Conservation (phyloP, 169 alveolate genomes). For the Cryptosporidium andersoni region DNA sequence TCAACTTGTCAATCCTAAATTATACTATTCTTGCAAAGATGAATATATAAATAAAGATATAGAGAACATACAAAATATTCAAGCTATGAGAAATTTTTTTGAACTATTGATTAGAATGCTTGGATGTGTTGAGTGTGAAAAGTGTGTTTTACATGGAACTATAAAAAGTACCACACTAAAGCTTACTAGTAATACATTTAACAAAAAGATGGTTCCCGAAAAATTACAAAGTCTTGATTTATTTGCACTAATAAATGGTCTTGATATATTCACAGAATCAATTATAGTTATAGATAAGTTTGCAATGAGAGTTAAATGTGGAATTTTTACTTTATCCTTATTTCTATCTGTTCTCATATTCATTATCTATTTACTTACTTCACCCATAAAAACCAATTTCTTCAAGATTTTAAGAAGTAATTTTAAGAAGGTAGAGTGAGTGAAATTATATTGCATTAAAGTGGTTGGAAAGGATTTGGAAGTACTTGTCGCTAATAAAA, state of each 20-base stretch:
- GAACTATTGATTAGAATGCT: slow-evolving; percentile 20
- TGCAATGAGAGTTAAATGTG: slow-evolving; percentile 12
- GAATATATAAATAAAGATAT: slow-evolving; percentile 3
- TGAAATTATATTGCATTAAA: neutral
- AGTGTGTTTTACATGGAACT: slow-evolving; percentile 66
- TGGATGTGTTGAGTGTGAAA: slow-evolving; percentile 68
- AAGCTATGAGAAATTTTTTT: slow-evolving; percentile 15
- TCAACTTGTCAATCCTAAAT: neutral
- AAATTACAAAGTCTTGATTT: slow-evolving; percentile 17
- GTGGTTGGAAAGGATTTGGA: neutral
- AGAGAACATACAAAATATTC: slow-evolving; percentile 4
- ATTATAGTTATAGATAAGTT: slow-evolving; percentile 38
- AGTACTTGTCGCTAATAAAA: neutral
- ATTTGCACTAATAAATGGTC: slow-evolving; percentile 52
- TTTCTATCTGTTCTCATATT: slow-evolving; percentile 2
- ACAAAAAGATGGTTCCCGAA: neutral
- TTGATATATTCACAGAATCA: slow-evolving; percentile 41
- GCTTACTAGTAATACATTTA: slow-evolving; percentile 27
- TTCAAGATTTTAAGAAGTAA: neutral
- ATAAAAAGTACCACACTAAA: slow-evolving; percentile 49
- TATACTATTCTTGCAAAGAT: slow-evolving; percentile 33
- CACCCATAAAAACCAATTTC: neutral
- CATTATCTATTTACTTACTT: neutral
- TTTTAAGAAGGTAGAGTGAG: neutral
- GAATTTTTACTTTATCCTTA: too few species aligned